Base-by-base conservation (phyloP, 2,329 filamentous ascomycete species). In the Penicillium sp. region DNA sequence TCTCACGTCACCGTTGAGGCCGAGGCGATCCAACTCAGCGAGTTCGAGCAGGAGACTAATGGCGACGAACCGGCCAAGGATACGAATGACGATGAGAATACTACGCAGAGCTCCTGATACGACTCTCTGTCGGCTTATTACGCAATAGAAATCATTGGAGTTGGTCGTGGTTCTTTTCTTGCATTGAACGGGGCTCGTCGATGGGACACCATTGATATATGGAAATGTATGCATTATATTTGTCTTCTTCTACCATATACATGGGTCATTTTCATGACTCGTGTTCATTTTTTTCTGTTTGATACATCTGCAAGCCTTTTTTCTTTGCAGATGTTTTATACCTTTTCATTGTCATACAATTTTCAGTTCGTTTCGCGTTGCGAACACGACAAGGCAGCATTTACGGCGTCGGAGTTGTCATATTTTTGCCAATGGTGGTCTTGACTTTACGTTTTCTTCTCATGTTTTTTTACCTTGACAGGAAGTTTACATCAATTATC, bases 41-140 rank as follows among this genome's bases (percentile, higher is more conserved):
- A 70, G 52, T 68, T 69, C 56, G 66, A 73, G 56, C 69, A 71
- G 38, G 62, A 62, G 51, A 62, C 26, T 16, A 50, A 49, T 47
- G 21, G 33, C 12, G 33, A 58, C 24, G 23, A 54, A 46, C 9
- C 38, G 20, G 8, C 47, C 11, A 40, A 55, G 9, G 52, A 59
- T 30, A 43, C 52, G 40, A 40, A 55, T n/a, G 47, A 45, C 35
- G 24, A 38, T 12, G 55, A 57, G 30, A 26, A 24, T 5, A 24
- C 45, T 48, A 26, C 45, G n/a, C 45, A 55, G 26, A 55, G 52
- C 18, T 55, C 52, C 7, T 55, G 30, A 18, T 47, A 3, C 21
- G 16, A 24, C 28, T 28, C 23, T 40, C 20, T 18, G 5, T 54
- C 52, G 30, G n/a, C 45, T 42, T 47, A n/a, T 47, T 48, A 40